Percentiles rank a stretch among this genome's conserved stretches.
Conservation (phyloP, 1,139 yeast genomes). For the Groenewaldozyma auringiensis region DNA sequence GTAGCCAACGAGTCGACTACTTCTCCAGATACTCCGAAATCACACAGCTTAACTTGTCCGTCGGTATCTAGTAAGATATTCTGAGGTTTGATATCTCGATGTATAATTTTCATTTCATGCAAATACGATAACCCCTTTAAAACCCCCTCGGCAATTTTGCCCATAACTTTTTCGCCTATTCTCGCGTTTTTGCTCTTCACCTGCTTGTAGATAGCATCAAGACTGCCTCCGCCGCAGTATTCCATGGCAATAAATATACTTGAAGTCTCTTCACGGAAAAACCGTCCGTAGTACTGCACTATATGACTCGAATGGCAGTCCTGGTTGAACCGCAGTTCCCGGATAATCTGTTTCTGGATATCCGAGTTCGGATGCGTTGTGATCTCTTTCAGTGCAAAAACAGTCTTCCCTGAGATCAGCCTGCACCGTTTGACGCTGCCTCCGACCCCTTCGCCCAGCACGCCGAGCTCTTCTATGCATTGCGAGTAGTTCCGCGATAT, state of each 20-base stretch:
- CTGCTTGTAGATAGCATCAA: constrained; percentile 81
- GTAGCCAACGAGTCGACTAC: constrained; percentile 92
- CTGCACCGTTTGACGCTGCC: constrained; percentile 81
- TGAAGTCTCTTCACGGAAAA: constrained; percentile 64
- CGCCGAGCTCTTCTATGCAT: constrained; percentile 53
- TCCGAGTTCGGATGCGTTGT: constrained; percentile 81
- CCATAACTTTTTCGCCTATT: constrained; percentile 85
- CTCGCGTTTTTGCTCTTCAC: constrained; percentile 63
- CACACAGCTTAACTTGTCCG: constrained; percentile 89
- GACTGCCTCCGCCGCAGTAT: constrained; percentile 86
- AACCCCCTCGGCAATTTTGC: constrained; percentile 81
- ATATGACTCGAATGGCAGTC: constrained; percentile 76
- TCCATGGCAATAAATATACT: constrained; percentile 92
- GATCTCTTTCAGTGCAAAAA: constrained; percentile 78
- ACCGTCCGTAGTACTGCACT: constrained; percentile 89
- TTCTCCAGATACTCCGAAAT: constrained; percentile 97
- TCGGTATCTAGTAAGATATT: constrained; percentile 65
- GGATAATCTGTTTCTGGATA: constrained; percentile 67
- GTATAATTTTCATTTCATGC: constrained; percentile 82
- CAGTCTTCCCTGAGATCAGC: constrained; percentile 43
- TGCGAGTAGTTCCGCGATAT: constrained; percentile 44
- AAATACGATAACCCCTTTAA: constrained; percentile 76
- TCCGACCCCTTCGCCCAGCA: constrained; percentile 90
- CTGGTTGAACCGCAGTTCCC: constrained; percentile 84
- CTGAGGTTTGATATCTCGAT: constrained; percentile 85